phyloP scores from a whole-genome alignment of 768 basidiomycete genomes.

The Hirschioporus abietinus region DNA sequence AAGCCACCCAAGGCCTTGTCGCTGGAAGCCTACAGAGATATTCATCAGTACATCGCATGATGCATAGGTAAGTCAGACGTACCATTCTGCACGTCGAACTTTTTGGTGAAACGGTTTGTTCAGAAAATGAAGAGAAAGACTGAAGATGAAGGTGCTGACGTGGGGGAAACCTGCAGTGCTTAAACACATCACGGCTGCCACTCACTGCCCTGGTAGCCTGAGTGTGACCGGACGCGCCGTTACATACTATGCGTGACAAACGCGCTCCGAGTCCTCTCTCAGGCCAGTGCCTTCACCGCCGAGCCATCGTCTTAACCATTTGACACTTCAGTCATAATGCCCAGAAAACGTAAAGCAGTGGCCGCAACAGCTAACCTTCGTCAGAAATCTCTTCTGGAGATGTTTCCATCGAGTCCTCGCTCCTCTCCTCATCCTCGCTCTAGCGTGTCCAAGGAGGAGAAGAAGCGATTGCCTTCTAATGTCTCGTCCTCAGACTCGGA shows the following conservation, averaged over 20 bases:
- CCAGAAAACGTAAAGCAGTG: slow-evolving; percentile 15
- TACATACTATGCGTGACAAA: too few species aligned
- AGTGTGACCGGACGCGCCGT: too few species aligned
- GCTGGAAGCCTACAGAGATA: slow-evolving; percentile 51
- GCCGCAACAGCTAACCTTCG: slow-evolving; percentile 25
- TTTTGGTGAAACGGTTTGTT: too few species aligned
- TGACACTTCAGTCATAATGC: slow-evolving; percentile 13
- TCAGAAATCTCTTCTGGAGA: slow-evolving; percentile 40
- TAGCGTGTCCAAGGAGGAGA: slow-evolving; percentile 13
- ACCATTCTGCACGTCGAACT: not conserved
- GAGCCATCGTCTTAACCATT: not conserved
- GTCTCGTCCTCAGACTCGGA: slow-evolving; percentile 21
- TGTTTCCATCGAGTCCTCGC: slow-evolving; percentile 22
- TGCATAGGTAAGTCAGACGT: not conserved
- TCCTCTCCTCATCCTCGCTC: slow-evolving; percentile 19
- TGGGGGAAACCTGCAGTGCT: too few species aligned
- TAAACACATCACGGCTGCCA: too few species aligned
- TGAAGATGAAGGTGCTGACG: too few species aligned
- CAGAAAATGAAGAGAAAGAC: too few species aligned
- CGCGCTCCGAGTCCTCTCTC: too few species aligned
- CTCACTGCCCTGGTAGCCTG: too few species aligned
- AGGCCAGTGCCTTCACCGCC: too few species aligned
- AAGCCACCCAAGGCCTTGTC: slow-evolving; percentile 76
- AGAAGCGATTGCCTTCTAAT: slow-evolving; percentile 14
- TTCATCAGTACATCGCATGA: not conserved